Evolutionary conservation across 2,329 filamentous ascomycete genomes (phyloP), one percentile per base, ranked within the genome.

Genomic region (Alternaria hordeiaustralica): DNA sequence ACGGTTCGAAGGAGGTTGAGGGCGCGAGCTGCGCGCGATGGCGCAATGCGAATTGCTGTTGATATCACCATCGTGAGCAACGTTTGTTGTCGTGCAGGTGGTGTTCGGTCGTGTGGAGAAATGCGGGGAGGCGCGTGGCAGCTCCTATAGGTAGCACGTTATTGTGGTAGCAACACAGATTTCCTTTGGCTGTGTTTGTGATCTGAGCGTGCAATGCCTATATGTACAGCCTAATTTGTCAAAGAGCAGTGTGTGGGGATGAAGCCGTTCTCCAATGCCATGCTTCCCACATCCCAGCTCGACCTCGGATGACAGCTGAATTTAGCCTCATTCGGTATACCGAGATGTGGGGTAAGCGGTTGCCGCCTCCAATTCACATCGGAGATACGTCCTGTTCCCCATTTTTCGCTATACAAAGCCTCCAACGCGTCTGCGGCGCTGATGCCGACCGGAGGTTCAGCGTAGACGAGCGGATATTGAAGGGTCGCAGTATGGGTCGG

Each of bases 1-100:
- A 99, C 89, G n/a, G 95, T 94, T 58, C 92, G 90, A 54, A 98
- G 89, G 54, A 95, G 86, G 70, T 87, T 92, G 63, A 89, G 82
- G 15, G 92, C 92, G 69, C 90, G 85, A 50, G 86, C 84, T 46
- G 84, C 84, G 59, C 82, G 79, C 4, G 83, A 81, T 26, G 84
- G 83, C 53, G 71, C 66, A 62, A 78, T 76, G 10, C 76, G 75
- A 10, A 78, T 70, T 5, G 75, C 71, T 54, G 69, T 56, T 7
- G 71, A 66, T 2, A 74, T 66, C 3, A 64, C 63, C 72, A 75
- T 74, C 2, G 15, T 63, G 26, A 10, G 50, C 6, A 20, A 10
- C 13, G 11, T 28, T 12, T 25, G 4, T 33, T n/a, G 55, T 18
- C 50, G 41, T 45, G 43, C 26, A 47, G 10, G 7, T 46, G 30